A percentile compares a stretch with the other conserved stretches of the same genome.
phyloP scores from a whole-genome alignment of 2,329 filamentous ascomycete species.

The Aspergillus sclerotialis region DNA sequence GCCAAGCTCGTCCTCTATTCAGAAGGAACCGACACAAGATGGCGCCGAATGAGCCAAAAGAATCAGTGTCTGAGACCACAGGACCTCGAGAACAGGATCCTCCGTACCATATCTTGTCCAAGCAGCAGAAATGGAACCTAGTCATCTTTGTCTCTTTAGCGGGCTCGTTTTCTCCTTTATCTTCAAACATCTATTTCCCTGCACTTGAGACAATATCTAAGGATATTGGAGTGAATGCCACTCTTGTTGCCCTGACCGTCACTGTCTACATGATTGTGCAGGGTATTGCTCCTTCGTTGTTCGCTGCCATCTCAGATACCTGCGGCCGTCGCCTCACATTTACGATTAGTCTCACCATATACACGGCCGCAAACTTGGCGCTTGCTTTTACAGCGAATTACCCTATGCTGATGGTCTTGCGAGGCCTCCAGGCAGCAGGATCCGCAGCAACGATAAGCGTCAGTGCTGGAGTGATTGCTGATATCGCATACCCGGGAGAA shows the following conservation, averaged over 20 bases:
- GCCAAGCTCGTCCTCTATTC: too few species aligned
- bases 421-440: constrained; percentile 43
- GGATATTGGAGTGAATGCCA: constrained; percentile 12
- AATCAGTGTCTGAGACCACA: too few species aligned
- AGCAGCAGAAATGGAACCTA: constrained; percentile 29
- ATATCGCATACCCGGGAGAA: constrained; percentile 32
- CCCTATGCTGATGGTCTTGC: constrained; percentile 37
- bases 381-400: constrained; percentile 41
- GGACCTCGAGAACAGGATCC: too few species aligned
- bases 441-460: constrained; percentile 44
- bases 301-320: constrained; percentile 43
- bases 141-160: constrained; percentile 33
- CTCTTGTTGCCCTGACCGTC: constrained; percentile 28
- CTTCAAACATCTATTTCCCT: constrained; percentile 43
- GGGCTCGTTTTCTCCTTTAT: constrained; percentile 39
- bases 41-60: too few species aligned
- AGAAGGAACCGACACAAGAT: too few species aligned
- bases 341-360: constrained; percentile 41
- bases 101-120: constrained; percentile 28
- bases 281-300: constrained; percentile 44
- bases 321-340: constrained; percentile 42
- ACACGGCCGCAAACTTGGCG: constrained; percentile 41
- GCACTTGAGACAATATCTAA: constrained; percentile 24
- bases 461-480: constrained; percentile 39
- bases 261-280: constrained; percentile 46